These are phyloP conservation scores for Lactifluus piperatus DNA, from an alignment of 768 basidiomycete genomes.

Conservation along the genomic window DNA sequence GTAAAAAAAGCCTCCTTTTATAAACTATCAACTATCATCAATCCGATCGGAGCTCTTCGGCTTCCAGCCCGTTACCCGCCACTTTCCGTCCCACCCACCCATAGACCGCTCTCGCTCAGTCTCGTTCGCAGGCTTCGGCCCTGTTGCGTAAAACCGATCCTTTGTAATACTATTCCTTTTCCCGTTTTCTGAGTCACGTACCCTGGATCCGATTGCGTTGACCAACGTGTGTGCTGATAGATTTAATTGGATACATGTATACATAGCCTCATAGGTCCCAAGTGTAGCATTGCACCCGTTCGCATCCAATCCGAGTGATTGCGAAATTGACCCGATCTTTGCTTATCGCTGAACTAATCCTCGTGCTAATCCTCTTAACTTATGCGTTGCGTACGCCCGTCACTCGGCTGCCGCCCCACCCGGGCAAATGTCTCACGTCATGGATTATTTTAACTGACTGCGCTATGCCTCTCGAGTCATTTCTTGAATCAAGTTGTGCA, in stretches of 20 bases:
- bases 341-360: neutral
- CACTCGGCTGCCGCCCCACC: too few species aligned
- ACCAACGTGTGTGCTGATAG: neutral
- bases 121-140: neutral
- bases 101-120: neutral
- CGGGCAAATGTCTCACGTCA: too few species aligned
- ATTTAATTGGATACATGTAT: too few species aligned
- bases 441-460: too few species aligned
- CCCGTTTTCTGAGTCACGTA: too few species aligned
- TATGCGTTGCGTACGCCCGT: too few species aligned
- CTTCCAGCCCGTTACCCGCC: neutral
- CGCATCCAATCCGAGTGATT: neutral
- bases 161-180: neutral
- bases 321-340: neutral
- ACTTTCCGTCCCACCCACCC: too few species aligned
- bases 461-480: neutral
- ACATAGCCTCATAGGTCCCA: neutral
- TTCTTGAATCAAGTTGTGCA: too few species aligned
- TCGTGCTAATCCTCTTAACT: too few species aligned
- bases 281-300: neutral
- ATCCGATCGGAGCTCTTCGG: slow-evolving; percentile 18
- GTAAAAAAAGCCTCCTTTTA: slow-evolving; percentile 2
- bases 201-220: neutral
- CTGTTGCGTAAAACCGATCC: too few species aligned
- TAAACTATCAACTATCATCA: neutral